Base-by-base conservation (phyloP, 129 eudicot genomes). In the Helichrysum umbraculigerum region DNA sequence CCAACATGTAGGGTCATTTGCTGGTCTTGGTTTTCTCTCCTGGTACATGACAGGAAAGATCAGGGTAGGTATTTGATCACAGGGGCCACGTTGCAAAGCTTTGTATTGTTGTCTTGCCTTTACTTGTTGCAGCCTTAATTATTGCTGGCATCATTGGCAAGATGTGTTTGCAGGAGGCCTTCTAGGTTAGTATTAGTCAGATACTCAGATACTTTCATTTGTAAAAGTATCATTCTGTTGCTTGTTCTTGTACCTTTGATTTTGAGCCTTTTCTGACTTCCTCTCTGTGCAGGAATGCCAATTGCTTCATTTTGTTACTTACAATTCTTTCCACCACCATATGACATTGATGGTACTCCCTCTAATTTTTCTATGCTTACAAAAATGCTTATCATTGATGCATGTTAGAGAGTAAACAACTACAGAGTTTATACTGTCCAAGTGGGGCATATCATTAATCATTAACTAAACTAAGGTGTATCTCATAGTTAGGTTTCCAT, bases 121-220 rank as follows among this genome's bases (percentile, higher is more conserved):
- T 89, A 64, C 98, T 92, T 57, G 72, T 84, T 47, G 98, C 98
- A 22, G 91, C 96, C 9, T 81, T 92, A 70, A 82, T 92, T 39
- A 92, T 67, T 92, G 87, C 68, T 92, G 98, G 98, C 98, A 92
- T 80, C 98, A 92, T 64, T 92, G 98, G 98, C 88, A 90, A 82
- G 98, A 92, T 87, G 97, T 92, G 30, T 92, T 92, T 82, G 87
- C 88, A 63, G 96, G 96, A 70, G 93, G 87, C 56, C 79, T 92
- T 68, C 7, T 92, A 84, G 98, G 98, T 89, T 70, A 66, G 72
- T 69, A 44, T 52, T 68, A 64, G 37, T 34, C 44, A 56, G 4
- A 16, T 19, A 65, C 77, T 70, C n/a, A n/a, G n/a, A n/a, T n/a
- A n/a, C n/a, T n/a, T n/a, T n/a, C n/a, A n/a, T 54, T 37, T 14